Percentiles rank a stretch among this genome's conserved stretches.
Conservation (phyloP, 768 basidiomycete genomes). For the Amanita pseudoporphyria region DNA sequence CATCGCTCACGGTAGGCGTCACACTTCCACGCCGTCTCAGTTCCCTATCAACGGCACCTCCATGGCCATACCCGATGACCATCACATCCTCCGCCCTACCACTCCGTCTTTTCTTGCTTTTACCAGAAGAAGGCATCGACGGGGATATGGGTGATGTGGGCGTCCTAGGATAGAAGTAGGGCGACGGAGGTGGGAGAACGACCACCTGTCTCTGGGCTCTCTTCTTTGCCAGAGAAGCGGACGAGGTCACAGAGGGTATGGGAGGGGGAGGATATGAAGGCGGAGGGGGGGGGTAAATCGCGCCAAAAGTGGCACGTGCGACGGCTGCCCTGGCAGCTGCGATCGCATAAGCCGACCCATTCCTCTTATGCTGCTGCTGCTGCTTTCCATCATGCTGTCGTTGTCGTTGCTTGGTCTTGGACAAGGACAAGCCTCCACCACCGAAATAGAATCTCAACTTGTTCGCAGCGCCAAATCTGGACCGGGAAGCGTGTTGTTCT, state of each 20-base stretch:
- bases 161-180: neutral
- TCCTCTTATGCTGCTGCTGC: slow-evolving; percentile 1
- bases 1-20: slow-evolving; percentile 26
- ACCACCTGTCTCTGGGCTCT: slow-evolving; percentile 5
- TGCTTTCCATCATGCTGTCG: slow-evolving; percentile 3
- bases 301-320: neutral
- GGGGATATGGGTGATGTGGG: slow-evolving; percentile 5
- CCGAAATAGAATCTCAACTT: slow-evolving; percentile 32
- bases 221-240: neutral
- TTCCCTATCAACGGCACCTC: slow-evolving; percentile 12
- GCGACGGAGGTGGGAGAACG: neutral
- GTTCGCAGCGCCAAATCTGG: slow-evolving; percentile 14
- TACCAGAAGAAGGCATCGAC: slow-evolving; percentile 8
- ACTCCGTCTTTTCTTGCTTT: slow-evolving; percentile 9
- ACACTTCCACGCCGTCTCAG: slow-evolving; percentile 26
- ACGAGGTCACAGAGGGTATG: no score
- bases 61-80: slow-evolving; percentile 18
- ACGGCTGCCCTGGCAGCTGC: slow-evolving; percentile 15
- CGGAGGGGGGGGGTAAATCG: neutral
- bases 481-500: slow-evolving; percentile 24
- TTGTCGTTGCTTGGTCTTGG: slow-evolving; percentile 11
- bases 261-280: neutral
- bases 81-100: slow-evolving; percentile 22
- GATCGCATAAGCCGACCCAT: slow-evolving; percentile 10
- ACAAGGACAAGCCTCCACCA: slow-evolving; percentile 13